Conservation (phyloP, 176 grass and related monocot genomes). For the Zea mays region Zm-B73-REFERENCE-NAM-5.0 NC_050097.1:234486001-234486500, state of each 20-base stretch:
- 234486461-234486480: not conserved
- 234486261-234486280: slow-evolving; percentile 32
- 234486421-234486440: not conserved
- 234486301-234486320: not conserved
- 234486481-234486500: not conserved
- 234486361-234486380: not conserved
- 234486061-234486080: slow-evolving; percentile 72
- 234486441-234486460: not conserved
- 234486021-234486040: slow-evolving; percentile 84
- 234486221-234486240: not conserved
- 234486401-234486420: not conserved
- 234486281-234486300: slow-evolving; percentile 10
- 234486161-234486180: not conserved
- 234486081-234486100: slow-evolving; percentile 89
- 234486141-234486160: slow-evolving; percentile 81
- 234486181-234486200: slow-evolving; percentile 5
- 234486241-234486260: slow-evolving; percentile 15
- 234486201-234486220: not conserved
- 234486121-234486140: slow-evolving; percentile 93
- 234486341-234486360: slow-evolving; percentile 9
- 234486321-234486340: not conserved
- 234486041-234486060: slow-evolving; percentile 67
- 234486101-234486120: slow-evolving; percentile 99
- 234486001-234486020: slow-evolving; percentile 82
- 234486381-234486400: slow-evolving; percentile 12